Base-by-base conservation (phyloP, 768 basidiomycete species). In the Psilocybe sp. region DNA sequence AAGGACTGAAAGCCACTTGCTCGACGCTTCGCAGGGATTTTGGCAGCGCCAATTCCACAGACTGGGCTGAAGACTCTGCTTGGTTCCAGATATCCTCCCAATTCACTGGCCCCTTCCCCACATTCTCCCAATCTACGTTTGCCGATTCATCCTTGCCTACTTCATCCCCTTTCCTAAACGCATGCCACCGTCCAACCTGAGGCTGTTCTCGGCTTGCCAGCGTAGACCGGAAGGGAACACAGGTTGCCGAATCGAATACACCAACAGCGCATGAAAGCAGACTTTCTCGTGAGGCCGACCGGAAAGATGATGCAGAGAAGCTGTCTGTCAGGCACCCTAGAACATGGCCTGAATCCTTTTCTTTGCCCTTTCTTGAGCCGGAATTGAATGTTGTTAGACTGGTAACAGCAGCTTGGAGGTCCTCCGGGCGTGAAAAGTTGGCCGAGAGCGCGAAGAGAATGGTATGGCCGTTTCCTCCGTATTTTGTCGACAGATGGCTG, bases 111-210 rank as follows among this genome's bases (percentile, higher is more conserved):
- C 51, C 40, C 40, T 43, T 31, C 20, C 38, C 44, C 34, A 43
- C 33, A 12, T 40, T 23, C 28, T 54, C 52, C 60, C 55, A 59
- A 34, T 56, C 47, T 46, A 54, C 51, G 40, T 45, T 46, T 5
- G 23, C 52, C 19, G 34, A 16, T 12, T 44, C 33, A 12, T 11
- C 31, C 10, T 20, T 39, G 12, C 53, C 57, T 16, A 20, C 44
- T 9, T 64, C 58, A 33, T 64, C 56, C 55, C 69, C 70, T 57
- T 75, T 70, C 51, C 78, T 65, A 54, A 79, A 77, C 14, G 84
- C 75, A 60, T 87, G 84, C 85, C 84, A 84, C 40, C 87, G 72
- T 23, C 89, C 89, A 11, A 90, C 87, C 58, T 86, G 84, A 2
- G 76, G 64, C 13, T 78, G 69, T n/a, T 69, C 64, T 41, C 70